These are phyloP conservation scores for Isoetes engelmannii DNA, from an alignment of 83 land plant genomes.

Conservation along the genomic window DNA sequence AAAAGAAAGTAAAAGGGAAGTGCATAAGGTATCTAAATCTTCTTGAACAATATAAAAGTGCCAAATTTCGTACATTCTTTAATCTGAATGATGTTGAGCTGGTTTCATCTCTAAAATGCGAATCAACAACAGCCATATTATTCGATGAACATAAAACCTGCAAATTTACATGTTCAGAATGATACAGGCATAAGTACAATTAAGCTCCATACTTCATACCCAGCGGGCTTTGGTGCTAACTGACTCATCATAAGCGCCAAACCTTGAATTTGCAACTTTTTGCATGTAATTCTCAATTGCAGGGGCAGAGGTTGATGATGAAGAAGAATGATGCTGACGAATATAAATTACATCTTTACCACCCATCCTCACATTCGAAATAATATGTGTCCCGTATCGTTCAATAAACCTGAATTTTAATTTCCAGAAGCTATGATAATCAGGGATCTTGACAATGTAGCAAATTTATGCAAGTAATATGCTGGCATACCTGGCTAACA, in stretches of 20 bases:
- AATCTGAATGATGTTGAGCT: neutral
- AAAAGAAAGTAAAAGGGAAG: neutral
- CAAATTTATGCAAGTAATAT: neutral
- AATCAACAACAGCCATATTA: neutral
- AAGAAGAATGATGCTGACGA: conserved; percentile 5
- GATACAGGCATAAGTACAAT: neutral
- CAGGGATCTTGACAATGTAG: neutral
- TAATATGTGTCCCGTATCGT: conserved; percentile 9
- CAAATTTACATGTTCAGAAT: neutral
- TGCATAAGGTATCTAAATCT: neutral
- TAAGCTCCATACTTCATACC: neutral
- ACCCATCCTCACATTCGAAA: neutral
- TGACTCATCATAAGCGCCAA: neutral
- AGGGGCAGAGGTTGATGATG: neutral
- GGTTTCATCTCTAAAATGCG: neutral
- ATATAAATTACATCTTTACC: conserved; percentile 7
- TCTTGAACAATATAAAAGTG: no score
- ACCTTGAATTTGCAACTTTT: neutral
- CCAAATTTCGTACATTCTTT: neutral
- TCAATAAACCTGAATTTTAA: conserved; percentile 11
- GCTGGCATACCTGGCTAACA: conserved; percentile 14
- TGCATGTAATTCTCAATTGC: neutral
- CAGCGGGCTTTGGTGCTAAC: neutral
- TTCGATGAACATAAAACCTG: neutral
- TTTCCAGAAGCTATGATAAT: neutral